Evolutionary conservation across 73 alveolate genomes (phyloP), one percentile per base, ranked within the genome.

Genomic region (Stentor coeruleus): DNA sequence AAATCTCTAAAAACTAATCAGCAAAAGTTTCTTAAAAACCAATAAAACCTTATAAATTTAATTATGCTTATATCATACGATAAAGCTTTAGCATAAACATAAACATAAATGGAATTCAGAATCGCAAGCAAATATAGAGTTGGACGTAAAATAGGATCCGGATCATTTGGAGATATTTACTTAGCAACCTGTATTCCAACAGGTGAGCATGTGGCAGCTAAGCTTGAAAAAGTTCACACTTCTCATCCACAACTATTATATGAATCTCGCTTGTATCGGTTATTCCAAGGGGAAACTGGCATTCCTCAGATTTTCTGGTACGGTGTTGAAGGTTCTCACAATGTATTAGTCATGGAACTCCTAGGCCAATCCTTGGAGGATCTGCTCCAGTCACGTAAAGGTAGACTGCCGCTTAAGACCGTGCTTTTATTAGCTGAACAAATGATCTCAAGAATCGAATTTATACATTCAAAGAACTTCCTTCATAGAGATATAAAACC

Each of bases 401-500:
- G 91, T 83, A 81, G 76, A 75, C 90, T 93, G 76, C 82, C 96
- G 11, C 87, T 95, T 60, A 91, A 93, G 84, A 89, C 97, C 40
- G 92, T 93, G 38, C 84, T 94, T 58, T 82, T 87, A 58, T 85
- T 95, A 58, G 96, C 94, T 37, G 82, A 85, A 35, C 94, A 95
- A 93, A 93, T 93, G 92, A 82, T 95, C 39, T 93, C 90, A 73
- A 82, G 95, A 77, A 87, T 92, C 38, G 96, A 92, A 82, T 90
- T 90, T 81, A 58, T 92, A 3, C 98, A 94, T 82, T 90, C 91
- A 80, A 94, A 85, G 82, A 89, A 95, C 75, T 96, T 88, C 84
- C 87, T 94, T 40, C 99, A 96, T 87, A 74, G 99, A 72, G 99
- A 96, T 85, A 94, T 96, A 2, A 96, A 96, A 74, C 98, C 99